Base-by-base conservation (phyloP, 2,329 filamentous ascomycete genomes). In the Fusarium heterosporum region DNA sequence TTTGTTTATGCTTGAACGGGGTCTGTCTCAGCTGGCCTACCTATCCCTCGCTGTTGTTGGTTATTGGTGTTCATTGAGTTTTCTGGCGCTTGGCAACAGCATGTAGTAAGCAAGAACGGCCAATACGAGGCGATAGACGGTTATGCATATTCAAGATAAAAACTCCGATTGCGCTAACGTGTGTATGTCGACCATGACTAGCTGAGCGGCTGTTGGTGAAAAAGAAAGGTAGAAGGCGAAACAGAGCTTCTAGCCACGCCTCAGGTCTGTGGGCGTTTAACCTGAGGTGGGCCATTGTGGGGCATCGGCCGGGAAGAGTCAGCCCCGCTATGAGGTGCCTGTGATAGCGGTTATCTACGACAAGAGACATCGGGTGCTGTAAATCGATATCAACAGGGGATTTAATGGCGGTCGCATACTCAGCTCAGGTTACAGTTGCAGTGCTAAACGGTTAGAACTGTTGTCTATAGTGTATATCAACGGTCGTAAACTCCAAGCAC, bases 1-100 rank as follows among this genome's bases (percentile, higher is more conserved):
- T 67, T 69, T 72, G 69, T 69, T 71, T 72, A 71, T 72, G 68
- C 67, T 63, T 61, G 62, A 55, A 36, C 65, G 49, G 60, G 58
- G 67, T 36, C 42, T 58, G 51, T 47, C 61, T 65, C 61, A 57
- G 51, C 50, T 65, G 45, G 26, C 46, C 53, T 59, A 51, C 46
- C 53, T 59, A 51, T 61, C 55, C 42, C 52, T 57, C 51, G 55
- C 48, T 63, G 50, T 49, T 56, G 42, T 55, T 55, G 30, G 48
- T 17, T 41, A 53, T 39, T 36, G 39, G 52, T 41, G 48, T 55
- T 36, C 43, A 39, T 43, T 34, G 25, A 45, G 36, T 34, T 36
- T 48, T 39, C 34, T 43, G 32, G 49, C 47, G 40, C 45, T 56
- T 53, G 51, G 50, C 49, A 36, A 17, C 30, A 25, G 14, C 32